Base-by-base conservation (phyloP, 1,284 basidiomycete species). In the Agroathelia rolfsii region DNA sequence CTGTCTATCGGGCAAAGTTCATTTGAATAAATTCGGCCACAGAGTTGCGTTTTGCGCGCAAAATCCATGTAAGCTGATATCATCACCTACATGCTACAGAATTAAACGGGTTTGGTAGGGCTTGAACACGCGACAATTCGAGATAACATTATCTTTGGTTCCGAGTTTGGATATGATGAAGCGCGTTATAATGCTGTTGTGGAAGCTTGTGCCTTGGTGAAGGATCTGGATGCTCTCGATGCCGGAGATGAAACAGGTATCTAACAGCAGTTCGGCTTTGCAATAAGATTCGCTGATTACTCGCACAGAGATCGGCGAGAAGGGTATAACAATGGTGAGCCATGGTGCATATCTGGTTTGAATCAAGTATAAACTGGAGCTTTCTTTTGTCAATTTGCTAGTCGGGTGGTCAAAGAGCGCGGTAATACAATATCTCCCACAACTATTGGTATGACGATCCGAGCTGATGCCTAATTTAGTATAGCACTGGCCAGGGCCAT, bases 71-170 rank as follows among this genome's bases (percentile, higher is more conserved):
- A 41, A 51, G 66, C 46, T 41, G 49, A 36, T 38, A 44, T 15
- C 18, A 31, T 24, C 11, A 17, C 26, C 17, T 16, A 9, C n/a
- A 18, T 25, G 6, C 24, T 26, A 11, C 11, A 32, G 31, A 14
- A 22, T 12, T 41, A n/a, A n/a, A n/a, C n/a, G n/a, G 18, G 40
- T 34, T 21, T 31, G 20, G 6, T 36, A 76, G 73, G 74, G 74
- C 62, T 78, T 5, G 74, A 78, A 45, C 74, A 80, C 50, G 82
- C 79, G 5, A 85, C 83, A 3, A 82, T 88, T 35, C 66, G 73
- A 12, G 80, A 86, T 29, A 89, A 89, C 46, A 80, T 88, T 43
- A 58, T 88, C 3, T 94, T 90, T 51, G 82, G 83, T 2, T 73
- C 76, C 13, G 47, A 58, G 6, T 66, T 62, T 39, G 75, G 79